phyloP scores from a whole-genome alignment of 2,329 filamentous ascomycete genomes.

The Alternaria consortialis region DNA sequence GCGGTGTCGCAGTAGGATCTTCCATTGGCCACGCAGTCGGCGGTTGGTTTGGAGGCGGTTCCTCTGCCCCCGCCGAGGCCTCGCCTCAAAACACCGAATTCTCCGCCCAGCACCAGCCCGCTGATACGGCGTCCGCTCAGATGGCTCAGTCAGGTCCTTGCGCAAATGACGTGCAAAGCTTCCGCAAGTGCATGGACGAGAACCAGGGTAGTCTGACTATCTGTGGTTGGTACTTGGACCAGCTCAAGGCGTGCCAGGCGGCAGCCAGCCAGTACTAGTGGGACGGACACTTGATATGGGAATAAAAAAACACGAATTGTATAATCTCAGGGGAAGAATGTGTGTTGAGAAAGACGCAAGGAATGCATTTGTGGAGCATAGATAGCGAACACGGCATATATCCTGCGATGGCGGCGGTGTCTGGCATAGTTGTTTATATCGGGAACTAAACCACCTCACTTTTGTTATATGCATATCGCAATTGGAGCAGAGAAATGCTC shows the following conservation, averaged over 20 bases:
- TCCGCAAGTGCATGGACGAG: slow-evolving; percentile 97
- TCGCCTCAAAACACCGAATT: slow-evolving; percentile 48
- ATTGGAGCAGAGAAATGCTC: neutral
- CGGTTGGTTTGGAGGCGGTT: slow-evolving; percentile 82
- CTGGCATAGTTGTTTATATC: no score
- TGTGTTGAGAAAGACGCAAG: neutral
- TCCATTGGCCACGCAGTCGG: slow-evolving; percentile 95
- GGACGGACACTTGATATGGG: neutral
- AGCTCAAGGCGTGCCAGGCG: slow-evolving; percentile 70
- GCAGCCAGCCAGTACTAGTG: slow-evolving; percentile 59
- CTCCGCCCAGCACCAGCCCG: slow-evolving; percentile 32
- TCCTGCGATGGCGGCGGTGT: neutral
- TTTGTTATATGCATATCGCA: neutral
- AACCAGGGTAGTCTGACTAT: slow-evolving; percentile 93
- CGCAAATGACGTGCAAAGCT: slow-evolving; percentile 79
- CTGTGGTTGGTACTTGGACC: slow-evolving; percentile 97
- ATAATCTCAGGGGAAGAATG: neutral
- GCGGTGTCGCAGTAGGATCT: slow-evolving; percentile 95
- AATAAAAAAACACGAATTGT: neutral
- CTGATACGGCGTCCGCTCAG: slow-evolving; percentile 53
- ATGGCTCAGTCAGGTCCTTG: slow-evolving; percentile 61
- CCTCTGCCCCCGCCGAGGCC: slow-evolving; percentile 63
- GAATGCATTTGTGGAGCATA: slow-evolving; percentile 7
- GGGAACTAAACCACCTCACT: neutral
- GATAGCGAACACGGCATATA: slow-evolving; percentile 2